Evolutionary conservation across 2,329 filamentous ascomycete genomes (phyloP).

Genomic region (Corinectria fuckeliana): DNA sequence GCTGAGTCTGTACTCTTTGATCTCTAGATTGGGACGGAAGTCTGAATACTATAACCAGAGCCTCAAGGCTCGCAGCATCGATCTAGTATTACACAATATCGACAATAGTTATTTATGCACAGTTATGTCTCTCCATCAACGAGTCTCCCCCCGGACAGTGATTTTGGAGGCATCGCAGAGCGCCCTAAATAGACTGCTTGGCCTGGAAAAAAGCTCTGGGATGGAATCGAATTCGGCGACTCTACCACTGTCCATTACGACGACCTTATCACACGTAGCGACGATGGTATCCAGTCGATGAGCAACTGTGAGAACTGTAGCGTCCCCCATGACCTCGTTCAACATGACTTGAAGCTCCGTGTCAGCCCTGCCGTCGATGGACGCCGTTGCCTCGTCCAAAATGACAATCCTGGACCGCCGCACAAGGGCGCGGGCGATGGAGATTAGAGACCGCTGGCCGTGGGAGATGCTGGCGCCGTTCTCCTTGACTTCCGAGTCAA

Average conservation of each 20-base stretch:
- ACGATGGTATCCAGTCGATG: constrained; percentile 30
- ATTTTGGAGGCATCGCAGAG: background rate
- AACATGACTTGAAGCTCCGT: constrained; percentile 5
- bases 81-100: background rate
- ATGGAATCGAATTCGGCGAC: constrained; percentile 24
- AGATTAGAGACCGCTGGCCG: constrained; percentile 22
- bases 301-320: constrained; percentile 29
- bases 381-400: constrained; percentile 12
- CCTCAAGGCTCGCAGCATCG: background rate
- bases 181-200: background rate
- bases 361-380: constrained; percentile 18
- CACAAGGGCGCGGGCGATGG: constrained; percentile 17
- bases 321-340: constrained; percentile 6
- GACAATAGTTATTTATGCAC: background rate
- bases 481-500: constrained; percentile 15
- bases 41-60: too few relatives aligned
- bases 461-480: constrained; percentile 16
- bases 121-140: background rate
- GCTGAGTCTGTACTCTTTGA: too few relatives aligned
- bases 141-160: background rate
- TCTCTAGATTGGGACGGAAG: too few relatives aligned
- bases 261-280: constrained; percentile 27
- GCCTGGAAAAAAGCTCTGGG: background rate
- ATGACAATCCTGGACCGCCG: constrained; percentile 16
- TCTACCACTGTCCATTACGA: constrained; percentile 27